phyloP scores from a whole-genome alignment of 768 basidiomycete genomes.

The Leccinum truebloodii region DNA sequence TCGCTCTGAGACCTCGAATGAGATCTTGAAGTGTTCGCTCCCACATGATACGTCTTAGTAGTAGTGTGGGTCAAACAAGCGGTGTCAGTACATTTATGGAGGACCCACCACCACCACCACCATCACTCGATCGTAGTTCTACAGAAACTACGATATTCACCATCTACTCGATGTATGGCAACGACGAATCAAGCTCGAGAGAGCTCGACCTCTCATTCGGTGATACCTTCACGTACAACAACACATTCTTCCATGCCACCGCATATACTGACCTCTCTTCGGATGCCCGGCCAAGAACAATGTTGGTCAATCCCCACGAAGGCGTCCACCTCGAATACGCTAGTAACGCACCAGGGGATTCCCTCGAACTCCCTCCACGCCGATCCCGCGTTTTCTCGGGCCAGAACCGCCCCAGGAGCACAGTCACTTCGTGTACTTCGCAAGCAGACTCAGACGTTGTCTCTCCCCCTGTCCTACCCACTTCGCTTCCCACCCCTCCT shows the following conservation, averaged over 20 bases:
- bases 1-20: constrained; percentile 91
- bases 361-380: constrained; percentile 29
- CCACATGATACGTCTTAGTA: constrained; percentile 66
- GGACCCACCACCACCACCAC: constrained; percentile 34
- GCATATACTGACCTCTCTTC: constrained; percentile 32
- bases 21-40: constrained; percentile 95
- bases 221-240: constrained; percentile 35
- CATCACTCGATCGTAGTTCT: constrained; percentile 48
- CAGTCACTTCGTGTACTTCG: constrained; percentile 31
- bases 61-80: neutral
- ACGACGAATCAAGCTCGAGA: constrained; percentile 45
- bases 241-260: constrained; percentile 35
- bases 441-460: constrained; percentile 19
- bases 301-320: constrained; percentile 24
- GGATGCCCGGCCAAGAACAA: constrained; percentile 25
- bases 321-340: constrained; percentile 18
- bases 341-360: constrained; percentile 17
- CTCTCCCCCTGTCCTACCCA: constrained; percentile 18
- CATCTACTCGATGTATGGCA: constrained; percentile 87
- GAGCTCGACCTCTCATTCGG: constrained; percentile 38
- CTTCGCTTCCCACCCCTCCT: constrained; percentile 29
- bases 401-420: constrained; percentile 25
- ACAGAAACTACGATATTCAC: constrained; percentile 78
- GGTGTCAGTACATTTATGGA: constrained; percentile 36
- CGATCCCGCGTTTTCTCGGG: constrained; percentile 23